Evolutionary conservation across 495 filamentous ascomycete species (phyloP), one percentile per base, ranked within the genome.

Genomic region (Hypomontagnella submonticulosa): DNA sequence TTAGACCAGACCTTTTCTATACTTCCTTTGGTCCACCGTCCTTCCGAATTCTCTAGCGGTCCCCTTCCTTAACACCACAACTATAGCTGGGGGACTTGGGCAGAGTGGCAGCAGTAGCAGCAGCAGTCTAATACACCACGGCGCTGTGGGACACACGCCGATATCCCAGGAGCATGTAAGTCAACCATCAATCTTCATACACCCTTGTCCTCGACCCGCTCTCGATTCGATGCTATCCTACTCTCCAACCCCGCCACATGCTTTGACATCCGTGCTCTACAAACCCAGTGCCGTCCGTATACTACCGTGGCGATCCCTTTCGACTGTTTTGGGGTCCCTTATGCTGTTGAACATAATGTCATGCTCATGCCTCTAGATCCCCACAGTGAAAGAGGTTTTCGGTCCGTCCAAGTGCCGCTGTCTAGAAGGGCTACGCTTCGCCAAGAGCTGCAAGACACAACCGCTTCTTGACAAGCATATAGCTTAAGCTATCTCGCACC

Each of bases 371-470:
- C 67, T 72, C 69, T 75, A 70, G 76, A 72, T 76, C 77, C 70
- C 76, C 75, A 77, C 71, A 79, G 57, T 67, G 64, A 77, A 77
- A 67, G 6, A 74, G 63, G 65, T 66, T 75, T 73, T 75, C 77
- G 77, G 76, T 74, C 76, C 74, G 77, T 75, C 71, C 72, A 76
- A 77, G 75, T 78, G 74, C 76, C 76, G 75, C 73, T 74, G 70
- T 63, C 72, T 63, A 73, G 61, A 67, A 67, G 51, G 59, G 66
- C 63, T 71, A 75, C 64, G 63, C 49, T 73, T 57, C 61, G 74
- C 74, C 74, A 78, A 76, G 77, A 66, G 50, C 65, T 71, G 62
- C 68, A 70, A 75, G 76, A 77, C 74, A 79, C 72, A 76, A 77
- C 75, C 59, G 67, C 67, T 67, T 72, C 58, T 74, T 69, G 68